Conservation (phyloP, 805 yeast species). For the Aciculoconidium aculeatum region DNA sequence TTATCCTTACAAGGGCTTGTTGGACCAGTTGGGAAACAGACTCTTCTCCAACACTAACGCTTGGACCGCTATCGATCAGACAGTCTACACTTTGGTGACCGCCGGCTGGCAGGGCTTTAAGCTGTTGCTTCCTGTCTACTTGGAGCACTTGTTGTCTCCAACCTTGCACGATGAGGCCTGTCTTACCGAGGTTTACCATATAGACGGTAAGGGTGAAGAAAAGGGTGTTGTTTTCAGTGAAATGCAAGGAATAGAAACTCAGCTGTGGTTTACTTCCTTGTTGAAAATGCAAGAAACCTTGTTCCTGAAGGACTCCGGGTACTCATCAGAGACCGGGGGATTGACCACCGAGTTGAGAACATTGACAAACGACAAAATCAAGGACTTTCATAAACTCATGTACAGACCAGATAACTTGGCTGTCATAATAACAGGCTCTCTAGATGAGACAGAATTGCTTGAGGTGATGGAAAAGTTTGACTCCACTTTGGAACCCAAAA, state of each 20-base stretch:
- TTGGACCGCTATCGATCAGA: slow-evolving; percentile 94
- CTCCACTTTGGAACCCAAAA: slow-evolving; percentile 42
- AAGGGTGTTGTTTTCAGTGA: slow-evolving; percentile 96
- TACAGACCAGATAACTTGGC: slow-evolving; percentile 84
- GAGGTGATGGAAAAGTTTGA: slow-evolving; percentile 59
- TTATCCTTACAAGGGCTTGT: slow-evolving; percentile 85
- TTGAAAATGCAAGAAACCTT: slow-evolving; percentile 55
- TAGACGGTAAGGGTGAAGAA: slow-evolving; percentile 86
- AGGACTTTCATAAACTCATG: slow-evolving; percentile 61
- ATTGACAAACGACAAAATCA: slow-evolving; percentile 67
- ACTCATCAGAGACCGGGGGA: slow-evolving; percentile 93
- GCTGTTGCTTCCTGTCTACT: slow-evolving; percentile 75
- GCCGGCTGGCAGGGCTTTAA: slow-evolving; percentile 97
- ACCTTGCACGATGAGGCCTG: slow-evolving; percentile 88
- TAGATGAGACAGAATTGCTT: slow-evolving; percentile 70
- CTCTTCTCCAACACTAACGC: slow-evolving; percentile 89
- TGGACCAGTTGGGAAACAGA: slow-evolving; percentile 81
- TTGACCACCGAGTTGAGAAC: slow-evolving; percentile 68
- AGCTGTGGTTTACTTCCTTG: slow-evolving; percentile 61
- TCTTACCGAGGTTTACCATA: slow-evolving; percentile 89
- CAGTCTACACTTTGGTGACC: slow-evolving; percentile 83
- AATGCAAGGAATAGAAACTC: slow-evolving; percentile 89
- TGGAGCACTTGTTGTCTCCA: slow-evolving; percentile 83
- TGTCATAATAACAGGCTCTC: slow-evolving; percentile 77
- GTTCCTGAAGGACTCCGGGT: slow-evolving; percentile 62